phyloP scores from a whole-genome alignment of 2,329 filamentous ascomycete species.

The Xylariaceae sp. region DNA sequence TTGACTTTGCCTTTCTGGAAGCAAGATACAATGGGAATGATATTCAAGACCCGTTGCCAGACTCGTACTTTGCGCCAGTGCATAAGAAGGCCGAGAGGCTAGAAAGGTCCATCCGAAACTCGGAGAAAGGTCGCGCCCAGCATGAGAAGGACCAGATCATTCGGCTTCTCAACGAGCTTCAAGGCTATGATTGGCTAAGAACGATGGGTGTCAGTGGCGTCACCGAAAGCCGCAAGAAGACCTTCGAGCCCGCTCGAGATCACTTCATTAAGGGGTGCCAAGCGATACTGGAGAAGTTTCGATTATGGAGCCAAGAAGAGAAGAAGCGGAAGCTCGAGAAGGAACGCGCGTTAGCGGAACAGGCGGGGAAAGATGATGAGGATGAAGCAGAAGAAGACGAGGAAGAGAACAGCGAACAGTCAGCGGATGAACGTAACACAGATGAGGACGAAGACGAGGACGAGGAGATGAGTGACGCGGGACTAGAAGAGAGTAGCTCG shows the following conservation, averaged over 20 bases:
- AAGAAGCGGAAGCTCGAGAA: constrained; percentile 78
- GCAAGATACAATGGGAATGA: constrained; percentile 48
- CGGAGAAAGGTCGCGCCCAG: constrained; percentile 65
- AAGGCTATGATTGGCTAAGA: constrained; percentile 89
- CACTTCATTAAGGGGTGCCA: constrained; percentile 86
- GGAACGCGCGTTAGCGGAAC: constrained; percentile 61
- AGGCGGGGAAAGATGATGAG: constrained; percentile 50
- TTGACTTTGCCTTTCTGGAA: constrained; percentile 59
- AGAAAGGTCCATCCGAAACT: constrained; percentile 65
- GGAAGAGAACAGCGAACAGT: constrained; percentile 29
- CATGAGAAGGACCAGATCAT: constrained; percentile 69
- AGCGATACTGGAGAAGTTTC: constrained; percentile 83
- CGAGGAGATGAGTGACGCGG: constrained; percentile 36
- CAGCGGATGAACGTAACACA: constrained; percentile 36
- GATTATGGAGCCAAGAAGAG: constrained; percentile 85
- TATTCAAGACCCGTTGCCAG: constrained; percentile 58
- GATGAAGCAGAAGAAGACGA: constrained; percentile 30
- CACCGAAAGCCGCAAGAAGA: constrained; percentile 82
- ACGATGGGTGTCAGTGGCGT: constrained; percentile 87
- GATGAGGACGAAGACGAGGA: constrained; percentile 37
- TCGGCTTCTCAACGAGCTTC: constrained; percentile 75
- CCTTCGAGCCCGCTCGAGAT: constrained; percentile 81
- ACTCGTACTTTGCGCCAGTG: constrained; percentile 55
- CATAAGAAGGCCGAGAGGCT: constrained; percentile 63
- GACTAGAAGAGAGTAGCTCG: constrained; percentile 30